Evolutionary conservation across 371 early-diverging fungal species (phyloP).

Genomic region (Fennellomyces sp.): DNA sequence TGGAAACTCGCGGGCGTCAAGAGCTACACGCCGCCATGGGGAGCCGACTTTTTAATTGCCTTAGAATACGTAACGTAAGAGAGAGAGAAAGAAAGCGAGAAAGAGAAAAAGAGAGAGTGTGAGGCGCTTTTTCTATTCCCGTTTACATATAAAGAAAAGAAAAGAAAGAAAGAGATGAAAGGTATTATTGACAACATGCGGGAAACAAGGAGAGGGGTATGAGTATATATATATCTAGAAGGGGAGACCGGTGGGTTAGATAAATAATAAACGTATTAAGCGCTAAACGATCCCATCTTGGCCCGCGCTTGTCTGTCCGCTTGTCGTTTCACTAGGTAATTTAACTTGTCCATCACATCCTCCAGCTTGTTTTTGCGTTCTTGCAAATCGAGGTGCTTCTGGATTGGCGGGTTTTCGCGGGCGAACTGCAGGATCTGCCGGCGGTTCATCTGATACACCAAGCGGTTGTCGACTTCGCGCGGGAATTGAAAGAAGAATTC

Average conservation of each 20-base stretch:
- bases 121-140: too few relatives aligned
- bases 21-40: constrained; percentile 67
- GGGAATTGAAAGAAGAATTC: constrained; percentile 98
- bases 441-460: constrained; percentile 77
- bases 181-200: background rate
- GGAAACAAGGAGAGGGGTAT: background rate
- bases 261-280: background rate
- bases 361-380: constrained; percentile 87
- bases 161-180: background rate
- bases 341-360: constrained; percentile 79
- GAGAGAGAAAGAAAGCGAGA: background rate
- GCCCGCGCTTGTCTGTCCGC: constrained; percentile 54
- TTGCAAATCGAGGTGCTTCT: constrained; percentile 82
- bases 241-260: background rate
- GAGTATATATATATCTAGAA: background rate
- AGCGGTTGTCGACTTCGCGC: constrained; percentile 86
- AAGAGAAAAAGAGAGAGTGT: background rate
- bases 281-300: constrained; percentile 12
- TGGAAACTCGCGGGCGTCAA: constrained; percentile 67
- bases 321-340: constrained; percentile 66
- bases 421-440: constrained; percentile 87
- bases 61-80: constrained; percentile 51
- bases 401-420: constrained; percentile 84
- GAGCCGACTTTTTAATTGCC: constrained; percentile 72
- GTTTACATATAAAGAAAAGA: background rate